phyloP scores from a whole-genome alignment of 2,329 filamentous ascomycete species.

The Talaromyces pinophilus region DNA sequence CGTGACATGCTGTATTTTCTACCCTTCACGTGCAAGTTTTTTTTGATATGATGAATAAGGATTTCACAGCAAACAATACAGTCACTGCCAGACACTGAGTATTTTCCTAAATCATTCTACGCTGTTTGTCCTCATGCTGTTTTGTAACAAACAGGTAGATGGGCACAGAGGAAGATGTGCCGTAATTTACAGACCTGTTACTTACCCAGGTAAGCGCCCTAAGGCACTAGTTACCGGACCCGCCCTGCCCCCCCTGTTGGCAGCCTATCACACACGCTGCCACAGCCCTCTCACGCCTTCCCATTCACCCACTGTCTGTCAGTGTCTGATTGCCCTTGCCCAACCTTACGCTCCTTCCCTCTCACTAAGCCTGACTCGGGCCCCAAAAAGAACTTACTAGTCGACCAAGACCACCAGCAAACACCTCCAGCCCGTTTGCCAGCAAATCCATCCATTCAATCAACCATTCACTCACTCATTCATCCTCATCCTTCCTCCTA shows the following conservation, averaged over 20 bases:
- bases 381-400: conserved; percentile 11
- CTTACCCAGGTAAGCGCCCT: conserved; percentile 9
- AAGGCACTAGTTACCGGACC: conserved; percentile 16
- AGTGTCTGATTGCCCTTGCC: conserved; percentile 13
- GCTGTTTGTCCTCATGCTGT: background rate
- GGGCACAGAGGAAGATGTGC: background rate
- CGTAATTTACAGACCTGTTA: conserved; percentile 1
- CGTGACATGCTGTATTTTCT: background rate
- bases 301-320: background rate
- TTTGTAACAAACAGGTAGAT: background rate
- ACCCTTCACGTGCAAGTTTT: background rate
- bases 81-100: background rate
- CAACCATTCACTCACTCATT: background rate
- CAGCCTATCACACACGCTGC: conserved; percentile 16
- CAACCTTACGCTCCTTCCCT: conserved; percentile 6
- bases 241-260: background rate
- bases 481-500: background rate
- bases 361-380: conserved; percentile 20
- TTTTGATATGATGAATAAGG: background rate
- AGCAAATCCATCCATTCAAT: conserved; percentile 3
- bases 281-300: background rate
- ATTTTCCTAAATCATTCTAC: no score
- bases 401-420: background rate
- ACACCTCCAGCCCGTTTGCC: background rate
- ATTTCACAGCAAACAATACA: background rate